A percentile compares a stretch with the other conserved stretches of the same genome.
Evolutionary conservation across 2,329 filamentous ascomycete genomes (phyloP).

Genomic region (Raffaelea albimanens): DNA sequence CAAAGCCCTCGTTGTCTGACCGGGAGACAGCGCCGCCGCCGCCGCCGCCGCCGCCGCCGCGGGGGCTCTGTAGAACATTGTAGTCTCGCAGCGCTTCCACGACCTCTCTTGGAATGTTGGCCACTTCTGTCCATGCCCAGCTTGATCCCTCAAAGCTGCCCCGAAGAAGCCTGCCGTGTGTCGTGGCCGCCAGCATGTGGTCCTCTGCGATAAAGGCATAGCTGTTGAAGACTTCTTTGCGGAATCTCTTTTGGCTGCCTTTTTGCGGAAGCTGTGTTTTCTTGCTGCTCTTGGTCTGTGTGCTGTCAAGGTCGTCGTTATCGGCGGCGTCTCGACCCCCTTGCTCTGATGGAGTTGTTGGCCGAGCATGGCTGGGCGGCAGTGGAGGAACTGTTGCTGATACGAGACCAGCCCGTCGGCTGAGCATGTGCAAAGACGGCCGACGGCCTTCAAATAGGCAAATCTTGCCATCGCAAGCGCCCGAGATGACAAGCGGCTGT

Average conservation of each 20-base stretch:
- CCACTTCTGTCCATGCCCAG: slow-evolving; percentile 34
- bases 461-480: slow-evolving; percentile 74
- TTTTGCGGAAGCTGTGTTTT: too few species aligned
- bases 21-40: not conserved
- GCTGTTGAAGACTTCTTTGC: slow-evolving; percentile 14
- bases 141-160: slow-evolving; percentile 4
- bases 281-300: too few species aligned
- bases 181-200: slow-evolving; percentile 50
- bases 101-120: slow-evolving; percentile 20
- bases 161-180: slow-evolving; percentile 11
- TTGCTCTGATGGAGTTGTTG: too few species aligned
- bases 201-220: slow-evolving; percentile 66
- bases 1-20: slow-evolving; percentile 23
- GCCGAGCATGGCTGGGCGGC: too few species aligned
- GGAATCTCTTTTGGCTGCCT: slow-evolving; percentile 1
- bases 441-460: slow-evolving; percentile 35
- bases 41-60: slow-evolving; percentile 6
- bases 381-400: too few species aligned
- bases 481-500: slow-evolving; percentile 51
- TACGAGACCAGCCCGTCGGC: too few species aligned
- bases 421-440: too few species aligned
- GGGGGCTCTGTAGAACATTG: slow-evolving; percentile 32
- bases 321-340: too few species aligned
- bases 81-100: slow-evolving; percentile 33
- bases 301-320: too few species aligned